A percentile compares a stretch with the other conserved stretches of the same genome.
Evolutionary conservation across 164 flowering plant species (phyloP).

Genomic region (Santalum album): DNA sequence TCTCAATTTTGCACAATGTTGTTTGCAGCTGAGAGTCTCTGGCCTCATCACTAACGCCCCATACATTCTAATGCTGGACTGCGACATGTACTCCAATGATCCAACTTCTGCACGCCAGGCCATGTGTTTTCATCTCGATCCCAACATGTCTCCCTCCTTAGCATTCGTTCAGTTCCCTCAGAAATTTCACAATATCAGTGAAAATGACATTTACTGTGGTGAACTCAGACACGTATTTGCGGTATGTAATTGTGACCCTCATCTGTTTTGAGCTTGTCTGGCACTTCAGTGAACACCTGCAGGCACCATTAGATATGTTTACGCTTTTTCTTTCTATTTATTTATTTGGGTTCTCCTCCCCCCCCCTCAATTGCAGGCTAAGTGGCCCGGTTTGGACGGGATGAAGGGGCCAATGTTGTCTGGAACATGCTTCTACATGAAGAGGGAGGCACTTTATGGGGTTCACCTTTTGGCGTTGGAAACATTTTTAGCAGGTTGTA

Average conservation of each 20-base stretch:
- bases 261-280: neutral
- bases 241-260: slow-evolving; percentile 2
- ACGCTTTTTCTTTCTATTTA: neutral
- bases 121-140: slow-evolving; percentile 32
- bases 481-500: no score
- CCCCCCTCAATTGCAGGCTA: neutral
- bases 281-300: neutral
- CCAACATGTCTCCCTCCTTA: slow-evolving; percentile 10
- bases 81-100: slow-evolving; percentile 38
- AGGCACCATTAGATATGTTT: no score
- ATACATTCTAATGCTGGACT: slow-evolving; percentile 21
- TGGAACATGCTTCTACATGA: neutral
- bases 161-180: slow-evolving; percentile 36
- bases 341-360: no score
- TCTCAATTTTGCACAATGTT: no score
- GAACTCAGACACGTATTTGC: slow-evolving; percentile 3
- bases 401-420: neutral
- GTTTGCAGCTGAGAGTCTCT: slow-evolving; percentile 29
- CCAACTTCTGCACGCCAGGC: slow-evolving; percentile 25
- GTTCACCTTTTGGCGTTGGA: no score
- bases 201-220: slow-evolving; percentile 25
- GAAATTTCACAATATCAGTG: slow-evolving; percentile 17
- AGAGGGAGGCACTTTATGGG: neutral
- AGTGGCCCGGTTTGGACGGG: neutral
- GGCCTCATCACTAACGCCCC: slow-evolving; percentile 26